phyloP scores from a whole-genome alignment of 108 stramenopile genomes.

The Skeletonema tropicum region DNA sequence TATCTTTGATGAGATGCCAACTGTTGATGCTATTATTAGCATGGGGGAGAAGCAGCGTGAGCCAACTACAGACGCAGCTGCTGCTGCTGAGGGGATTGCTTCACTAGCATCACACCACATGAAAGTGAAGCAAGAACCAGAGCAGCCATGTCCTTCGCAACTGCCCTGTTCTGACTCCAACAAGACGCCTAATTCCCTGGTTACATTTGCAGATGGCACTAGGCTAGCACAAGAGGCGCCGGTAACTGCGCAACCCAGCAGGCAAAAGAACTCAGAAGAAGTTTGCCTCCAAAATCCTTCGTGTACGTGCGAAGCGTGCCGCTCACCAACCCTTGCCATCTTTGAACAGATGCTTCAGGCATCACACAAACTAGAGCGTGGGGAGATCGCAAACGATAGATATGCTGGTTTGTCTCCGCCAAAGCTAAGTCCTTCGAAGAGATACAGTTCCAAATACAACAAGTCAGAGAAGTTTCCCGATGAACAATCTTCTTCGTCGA shows the following conservation, averaged over 20 bases:
- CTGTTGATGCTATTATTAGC: conserved; percentile 51
- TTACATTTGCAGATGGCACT: conserved; percentile 30
- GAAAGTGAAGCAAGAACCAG: not conserved
- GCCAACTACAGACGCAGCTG: not conserved
- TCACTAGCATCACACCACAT: not conserved
- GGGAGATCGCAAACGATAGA: conserved; percentile 7
- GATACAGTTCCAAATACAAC: not conserved
- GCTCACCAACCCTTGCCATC: conserved; percentile 47
- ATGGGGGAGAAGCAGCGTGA: conserved; percentile 27
- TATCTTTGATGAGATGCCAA: conserved; percentile 48
- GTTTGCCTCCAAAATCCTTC: conserved; percentile 16
- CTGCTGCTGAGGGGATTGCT: conserved; percentile 1
- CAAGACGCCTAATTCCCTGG: conserved; percentile 27
- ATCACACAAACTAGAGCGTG: conserved; percentile 33
- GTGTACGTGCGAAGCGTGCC: conserved; percentile 22
- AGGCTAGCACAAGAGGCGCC: not conserved
- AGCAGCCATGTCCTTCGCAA: not conserved
- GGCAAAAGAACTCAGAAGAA: not conserved
- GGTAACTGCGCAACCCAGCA: not conserved
- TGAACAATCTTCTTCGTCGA: not conserved
- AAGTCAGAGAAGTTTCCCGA: not conserved
- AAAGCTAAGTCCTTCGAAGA: conserved; percentile 27
- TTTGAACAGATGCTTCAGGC: conserved; percentile 55
- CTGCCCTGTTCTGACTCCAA: conserved; percentile 5
- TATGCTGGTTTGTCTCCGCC: conserved; percentile 41